phyloP scores from a whole-genome alignment of 169 alveolate species.

The Plasmodium knowlesi region DNA sequence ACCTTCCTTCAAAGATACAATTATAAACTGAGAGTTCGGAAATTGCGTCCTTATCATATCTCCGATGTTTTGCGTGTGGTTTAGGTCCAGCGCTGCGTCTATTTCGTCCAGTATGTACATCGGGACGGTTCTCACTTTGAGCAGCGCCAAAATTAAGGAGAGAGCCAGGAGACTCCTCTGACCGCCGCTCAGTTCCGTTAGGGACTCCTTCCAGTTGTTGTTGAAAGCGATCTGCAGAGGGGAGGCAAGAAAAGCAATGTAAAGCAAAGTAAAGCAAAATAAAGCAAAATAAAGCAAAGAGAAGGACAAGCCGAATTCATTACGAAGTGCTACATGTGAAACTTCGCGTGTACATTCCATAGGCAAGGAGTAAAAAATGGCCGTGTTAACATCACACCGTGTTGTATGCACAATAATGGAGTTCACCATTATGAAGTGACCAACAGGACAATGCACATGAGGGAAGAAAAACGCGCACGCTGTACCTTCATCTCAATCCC shows the following conservation, averaged over 20 bases:
- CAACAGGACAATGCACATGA: background rate
- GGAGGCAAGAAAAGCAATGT: background rate
- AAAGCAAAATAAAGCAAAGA: background rate
- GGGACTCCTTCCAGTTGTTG: slow-evolving; percentile 94
- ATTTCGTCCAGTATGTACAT: slow-evolving; percentile 99
- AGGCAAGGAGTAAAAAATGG: background rate
- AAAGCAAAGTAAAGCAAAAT: background rate
- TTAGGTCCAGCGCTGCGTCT: slow-evolving; percentile 99
- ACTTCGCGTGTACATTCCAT: background rate
- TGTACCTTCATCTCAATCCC: slow-evolving; percentile 88
- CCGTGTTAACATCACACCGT: background rate
- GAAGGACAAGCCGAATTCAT: background rate
- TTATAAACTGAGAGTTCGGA: slow-evolving; percentile 96
- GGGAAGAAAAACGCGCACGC: background rate
- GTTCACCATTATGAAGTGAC: background rate
- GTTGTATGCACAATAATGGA: background rate
- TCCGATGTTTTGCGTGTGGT: slow-evolving; percentile 98
- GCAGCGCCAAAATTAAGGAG: slow-evolving; percentile 96
- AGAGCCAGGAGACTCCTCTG: slow-evolving; percentile 98
- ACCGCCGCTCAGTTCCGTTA: slow-evolving; percentile 95
- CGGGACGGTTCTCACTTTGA: slow-evolving; percentile 98
- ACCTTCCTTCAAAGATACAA: slow-evolving; percentile 97
- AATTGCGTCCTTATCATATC: slow-evolving; percentile 97
- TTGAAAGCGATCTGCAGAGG: slow-evolving; percentile 93
- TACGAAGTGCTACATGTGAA: background rate